Evolutionary conservation across 140 eudicot genomes (phyloP), one percentile per base, ranked within the genome.

Genomic region (Oenanthe javanica): DNA sequence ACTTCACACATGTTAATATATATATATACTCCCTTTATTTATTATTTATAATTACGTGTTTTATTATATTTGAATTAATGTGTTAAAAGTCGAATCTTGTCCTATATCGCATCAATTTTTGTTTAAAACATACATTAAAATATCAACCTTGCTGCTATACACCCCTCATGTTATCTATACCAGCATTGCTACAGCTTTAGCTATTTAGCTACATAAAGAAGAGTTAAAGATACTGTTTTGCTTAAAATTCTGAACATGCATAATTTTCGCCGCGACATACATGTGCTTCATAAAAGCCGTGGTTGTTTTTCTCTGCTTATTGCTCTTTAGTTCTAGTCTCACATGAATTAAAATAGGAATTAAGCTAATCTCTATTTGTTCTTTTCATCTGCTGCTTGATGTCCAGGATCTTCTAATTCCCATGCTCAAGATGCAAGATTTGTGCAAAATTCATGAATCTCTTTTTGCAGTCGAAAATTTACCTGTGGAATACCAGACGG

Each of bases 391-490:
- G 12, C 74, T 27, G 46, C 74, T 67, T 67, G n/a, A 13, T 13
- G 46, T 67, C 45, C 40, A 95, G 99, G 95, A 89, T 80, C 80
- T 84, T 81, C 80, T 52, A 69, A 79, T 74, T 84, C 57, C 86
- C 78, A 88, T 83, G 46, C 83, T 70, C 79, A 82, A 72, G 49
- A 64, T 79, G 87, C 87, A 84, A 45, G 77, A 86, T 80, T 76
- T 76, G 72, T 45, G 79, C 80, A 91, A 92, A 84, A 81, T 87
- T 79, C 90, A 82, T 52, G 86, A 84, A 47, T 84, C 89, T 4
- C 57, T 92, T 42, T 86, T 81, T 82, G 76, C 88, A 82, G 89
- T 92, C 45, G 94, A 90, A 81, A 85, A 87, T 77, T 64, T 89
- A 38, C 46, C 15, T 76, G 19, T 80, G 51, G 93, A 84, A 50